These are phyloP conservation scores for Chlamydomonas schloesseri DNA, from an alignment of 139 green algal genomes.

Conservation along the genomic window DNA sequence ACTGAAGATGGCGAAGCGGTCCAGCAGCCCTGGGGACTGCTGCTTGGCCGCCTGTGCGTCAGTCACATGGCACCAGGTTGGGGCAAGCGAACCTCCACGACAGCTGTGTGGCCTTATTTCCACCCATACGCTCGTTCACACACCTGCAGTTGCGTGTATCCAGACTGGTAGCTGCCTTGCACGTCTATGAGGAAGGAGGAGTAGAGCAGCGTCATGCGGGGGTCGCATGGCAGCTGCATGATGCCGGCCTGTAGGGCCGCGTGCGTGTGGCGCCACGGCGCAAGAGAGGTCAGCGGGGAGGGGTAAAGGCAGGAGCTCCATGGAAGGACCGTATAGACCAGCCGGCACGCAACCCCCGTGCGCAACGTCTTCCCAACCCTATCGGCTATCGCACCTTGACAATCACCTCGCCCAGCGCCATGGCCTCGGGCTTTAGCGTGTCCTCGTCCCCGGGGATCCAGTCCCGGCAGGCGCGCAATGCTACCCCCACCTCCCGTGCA, in stretches of 20 bases:
- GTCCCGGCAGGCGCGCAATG: conserved; percentile 14
- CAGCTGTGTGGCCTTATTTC: no score
- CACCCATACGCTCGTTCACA: not conserved
- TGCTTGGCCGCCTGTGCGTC: conserved; percentile 39
- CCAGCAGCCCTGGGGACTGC: conserved; percentile 26
- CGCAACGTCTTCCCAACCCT: no score
- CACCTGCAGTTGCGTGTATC: conserved; percentile 42
- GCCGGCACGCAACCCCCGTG: no score
- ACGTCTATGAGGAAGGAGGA: conserved; percentile 46
- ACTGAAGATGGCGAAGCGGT: conserved; percentile 58
- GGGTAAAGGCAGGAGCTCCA: no score
- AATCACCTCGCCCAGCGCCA: conserved; percentile 26
- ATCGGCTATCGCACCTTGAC: not conserved
- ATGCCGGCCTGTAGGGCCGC: conserved; percentile 13
- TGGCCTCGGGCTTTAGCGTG: not conserved
- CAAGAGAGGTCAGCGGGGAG: no score
- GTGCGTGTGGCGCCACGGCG: no score
- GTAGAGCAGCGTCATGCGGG: conserved; percentile 38
- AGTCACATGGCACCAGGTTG: no score
- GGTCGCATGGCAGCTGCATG: conserved; percentile 20
- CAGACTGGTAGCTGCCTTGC: conserved; percentile 14
- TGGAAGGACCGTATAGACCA: no score
- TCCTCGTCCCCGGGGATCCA: conserved; percentile 22
- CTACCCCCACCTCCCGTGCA: conserved; percentile 10
- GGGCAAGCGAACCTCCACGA: not conserved